Base-by-base conservation (phyloP, 1,139 yeast species). In the Saccharomyces hybrid region DNA sequence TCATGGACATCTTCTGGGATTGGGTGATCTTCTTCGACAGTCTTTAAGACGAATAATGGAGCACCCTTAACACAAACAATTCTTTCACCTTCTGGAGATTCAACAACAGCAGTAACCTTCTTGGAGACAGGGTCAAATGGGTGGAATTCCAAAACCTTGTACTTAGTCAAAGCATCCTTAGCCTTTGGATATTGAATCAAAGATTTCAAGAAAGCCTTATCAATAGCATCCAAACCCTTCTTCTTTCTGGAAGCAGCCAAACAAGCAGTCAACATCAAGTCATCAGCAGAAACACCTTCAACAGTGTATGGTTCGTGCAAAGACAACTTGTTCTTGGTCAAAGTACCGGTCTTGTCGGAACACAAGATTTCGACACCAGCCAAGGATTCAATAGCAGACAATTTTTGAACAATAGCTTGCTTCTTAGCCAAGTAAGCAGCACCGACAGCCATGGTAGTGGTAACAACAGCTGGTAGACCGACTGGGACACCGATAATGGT, bases 361-460 rank as follows among this genome's bases (percentile, higher is more conserved):
- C 97, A 91, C 74, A 91, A 84, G 74, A 90, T 89, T 78, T 91
- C 97, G 71, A 91, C 97, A 85, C 97, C 97, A 66, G 97, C 97
- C 69, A 91, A 82, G 59, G 97, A 90, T 81, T 90, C 97, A 77
- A 90, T 90, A 65, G 97, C 97, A 74, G 96, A 88, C 72, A 90
- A 83, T 77, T 89, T 90, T 80, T 90, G 97, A 67, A 90, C 97
- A 81, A 90, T 91, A 67, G 96, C 97, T 79, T 89, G 88, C 79
- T 89, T 89, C 82, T 89, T 89, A 70, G 97, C 97, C 71, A 90
- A 82, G 87, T 88, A 89, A 71, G 97, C 96, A 74, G 97, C 97
- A 83, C 97, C 97, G 74, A 90, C 97, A 76, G 97, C 97, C 95
- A 90, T 88, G 74, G 97, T 90, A 70, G 97, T 90, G 80, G 97